These are phyloP conservation scores for Skeletonema menzelii DNA, from an alignment of 108 stramenopile species.

Conservation along the genomic window DNA sequence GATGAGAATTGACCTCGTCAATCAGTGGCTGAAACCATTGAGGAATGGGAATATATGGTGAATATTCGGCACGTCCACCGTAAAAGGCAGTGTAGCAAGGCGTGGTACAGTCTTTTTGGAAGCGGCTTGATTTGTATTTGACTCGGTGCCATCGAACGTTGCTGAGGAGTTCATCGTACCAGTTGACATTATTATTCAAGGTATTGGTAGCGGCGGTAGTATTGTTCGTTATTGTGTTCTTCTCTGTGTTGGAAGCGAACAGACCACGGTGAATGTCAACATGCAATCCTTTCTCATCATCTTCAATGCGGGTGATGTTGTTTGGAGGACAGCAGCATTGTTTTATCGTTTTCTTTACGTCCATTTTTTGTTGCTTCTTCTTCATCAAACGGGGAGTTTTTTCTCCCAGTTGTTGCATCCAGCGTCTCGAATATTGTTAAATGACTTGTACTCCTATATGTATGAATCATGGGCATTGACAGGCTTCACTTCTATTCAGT, in stretches of 20 bases:
- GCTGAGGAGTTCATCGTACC: conserved; percentile 11
- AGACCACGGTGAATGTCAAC: conserved; percentile 12
- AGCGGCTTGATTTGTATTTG: conserved; percentile 35
- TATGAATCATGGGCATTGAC: too few species aligned
- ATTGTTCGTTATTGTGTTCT: not conserved
- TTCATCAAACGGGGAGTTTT: too few species aligned
- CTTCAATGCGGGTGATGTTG: conserved; percentile 1
- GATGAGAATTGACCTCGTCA: conserved; percentile 14
- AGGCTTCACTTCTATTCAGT: too few species aligned
- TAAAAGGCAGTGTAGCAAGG: conserved; percentile 34
- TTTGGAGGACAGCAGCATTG: not conserved
- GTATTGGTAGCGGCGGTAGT: too few species aligned
- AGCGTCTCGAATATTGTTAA: too few species aligned
- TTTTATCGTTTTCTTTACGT: not conserved
- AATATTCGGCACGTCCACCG: conserved; percentile 21
- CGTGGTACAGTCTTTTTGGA: conserved; percentile 29
- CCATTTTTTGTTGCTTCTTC: too few species aligned
- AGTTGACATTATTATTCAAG: not conserved
- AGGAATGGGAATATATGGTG: conserved; percentile 13
- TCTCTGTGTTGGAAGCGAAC: not conserved
- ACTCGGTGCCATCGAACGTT: conserved; percentile 31
- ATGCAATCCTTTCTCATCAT: conserved; percentile 4
- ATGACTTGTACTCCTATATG: too few species aligned
- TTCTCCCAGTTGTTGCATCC: too few species aligned
- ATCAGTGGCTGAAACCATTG: conserved; percentile 16